Percentiles rank a stretch among this genome's conserved stretches.
Evolutionary conservation across 2,329 filamentous ascomycete genomes (phyloP).

Genomic region (Sclerotinia trifoliorum): DNA sequence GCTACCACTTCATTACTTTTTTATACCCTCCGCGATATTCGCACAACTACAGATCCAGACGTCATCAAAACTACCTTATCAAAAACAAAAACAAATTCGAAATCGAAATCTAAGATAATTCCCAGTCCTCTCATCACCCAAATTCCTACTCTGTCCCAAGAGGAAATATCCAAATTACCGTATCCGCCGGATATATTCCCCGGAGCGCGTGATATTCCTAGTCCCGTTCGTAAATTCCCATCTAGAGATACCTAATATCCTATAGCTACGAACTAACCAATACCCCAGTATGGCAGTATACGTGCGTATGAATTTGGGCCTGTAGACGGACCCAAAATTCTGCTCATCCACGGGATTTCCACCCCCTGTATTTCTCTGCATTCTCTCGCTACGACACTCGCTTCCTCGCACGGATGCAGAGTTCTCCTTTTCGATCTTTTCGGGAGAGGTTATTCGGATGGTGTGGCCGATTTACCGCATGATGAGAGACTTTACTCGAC

Average conservation of each 20-base stretch:
- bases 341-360: conserved; percentile 78
- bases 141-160: conserved; percentile 29
- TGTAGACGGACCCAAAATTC: conserved; percentile 64
- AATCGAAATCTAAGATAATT: conserved; percentile 18
- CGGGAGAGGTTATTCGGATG: conserved; percentile 75
- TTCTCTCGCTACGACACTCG: conserved; percentile 64
- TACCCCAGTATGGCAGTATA: conserved; percentile 59
- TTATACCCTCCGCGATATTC: background rate
- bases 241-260: background rate
- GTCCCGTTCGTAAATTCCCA: conserved; percentile 43
- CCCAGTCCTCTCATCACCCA: conserved; percentile 32
- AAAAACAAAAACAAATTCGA: background rate
- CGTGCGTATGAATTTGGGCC: conserved; percentile 81
- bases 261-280: background rate
- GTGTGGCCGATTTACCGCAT: conserved; percentile 52
- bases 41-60: background rate
- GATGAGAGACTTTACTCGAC: conserved; percentile 63
- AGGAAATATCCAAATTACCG: conserved; percentile 46
- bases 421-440: conserved; percentile 81
- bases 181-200: conserved; percentile 72
- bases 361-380: conserved; percentile 72
- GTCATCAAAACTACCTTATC: background rate
- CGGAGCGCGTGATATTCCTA: conserved; percentile 65
- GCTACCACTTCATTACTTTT: conserved; percentile 3
- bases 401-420: conserved; percentile 59